These are phyloP conservation scores for Arthroderma sp. DNA, from an alignment of 2,329 filamentous ascomycete genomes.

Conservation along the genomic window DNA sequence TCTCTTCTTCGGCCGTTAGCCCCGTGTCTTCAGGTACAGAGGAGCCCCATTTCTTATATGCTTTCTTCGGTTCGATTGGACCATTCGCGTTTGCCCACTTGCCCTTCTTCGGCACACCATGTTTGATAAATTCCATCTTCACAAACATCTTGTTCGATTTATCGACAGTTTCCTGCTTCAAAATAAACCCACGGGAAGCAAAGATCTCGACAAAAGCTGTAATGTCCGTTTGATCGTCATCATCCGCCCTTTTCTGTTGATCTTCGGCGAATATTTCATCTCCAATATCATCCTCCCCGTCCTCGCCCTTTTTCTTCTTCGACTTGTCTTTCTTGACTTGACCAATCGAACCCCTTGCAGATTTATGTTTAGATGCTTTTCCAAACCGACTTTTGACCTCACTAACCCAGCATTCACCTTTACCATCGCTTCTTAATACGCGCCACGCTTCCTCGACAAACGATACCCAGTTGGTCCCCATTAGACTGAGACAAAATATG, in stretches of 20 bases:
- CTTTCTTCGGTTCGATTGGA: not conserved
- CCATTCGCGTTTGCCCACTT: slow-evolving; percentile 43
- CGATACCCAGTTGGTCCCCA: slow-evolving; percentile 97
- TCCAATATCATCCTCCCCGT: slow-evolving; percentile 43
- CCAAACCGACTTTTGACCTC: slow-evolving; percentile 94
- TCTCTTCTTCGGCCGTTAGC: slow-evolving; percentile 47
- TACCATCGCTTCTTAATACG: slow-evolving; percentile 72
- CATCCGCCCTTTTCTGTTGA: slow-evolving; percentile 48
- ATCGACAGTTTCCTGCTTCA: slow-evolving; percentile 63
- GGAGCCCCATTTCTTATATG: slow-evolving; percentile 43
- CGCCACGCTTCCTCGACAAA: slow-evolving; percentile 95
- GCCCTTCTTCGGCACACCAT: slow-evolving; percentile 58
- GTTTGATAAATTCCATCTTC: slow-evolving; percentile 87
- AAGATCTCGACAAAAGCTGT: slow-evolving; percentile 76
- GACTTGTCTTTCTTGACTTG: slow-evolving; percentile 39
- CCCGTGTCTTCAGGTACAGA: slow-evolving; percentile 46
- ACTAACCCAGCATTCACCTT: slow-evolving; percentile 82
- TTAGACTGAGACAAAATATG: slow-evolving; percentile 90
- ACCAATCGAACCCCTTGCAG: slow-evolving; percentile 10
- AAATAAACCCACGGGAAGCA: slow-evolving; percentile 67
- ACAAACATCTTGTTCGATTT: slow-evolving; percentile 97
- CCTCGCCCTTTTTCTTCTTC: slow-evolving; percentile 34
- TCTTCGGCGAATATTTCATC: slow-evolving; percentile 45
- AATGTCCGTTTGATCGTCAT: slow-evolving; percentile 68
- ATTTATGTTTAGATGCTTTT: slow-evolving; percentile 38